Base-by-base conservation (phyloP, 2,329 filamentous ascomycete species). In the Cladophialophora bantiana region DNA sequence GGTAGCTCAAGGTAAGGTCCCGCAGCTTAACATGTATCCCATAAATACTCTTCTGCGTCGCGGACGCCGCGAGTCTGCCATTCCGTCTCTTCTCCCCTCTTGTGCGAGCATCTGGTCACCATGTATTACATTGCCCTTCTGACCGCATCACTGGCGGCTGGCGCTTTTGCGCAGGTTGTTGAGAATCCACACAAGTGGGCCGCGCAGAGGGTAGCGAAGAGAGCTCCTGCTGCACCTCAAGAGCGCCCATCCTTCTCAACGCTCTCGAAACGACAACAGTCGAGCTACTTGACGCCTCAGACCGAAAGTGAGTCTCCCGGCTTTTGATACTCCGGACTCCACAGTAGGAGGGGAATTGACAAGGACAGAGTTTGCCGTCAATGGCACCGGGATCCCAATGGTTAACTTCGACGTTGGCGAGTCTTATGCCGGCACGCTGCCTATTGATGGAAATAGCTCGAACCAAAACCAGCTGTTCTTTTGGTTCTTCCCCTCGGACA, bases 391-490 rank as follows among this genome's bases (percentile, higher is more conserved):
- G 0, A 85, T 93, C 56, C 90, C 90, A 0, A 88, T 91, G 18
- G 87, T 93, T 0, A 75, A 84, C 32, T 93, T 91, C 68, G 89
- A 93, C 68, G 79, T 91, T 61, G 84, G 84, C 26, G 81, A 83
- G 72, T 79, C 80, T 58, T 83, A 82, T 68, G 80, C 81, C 1
- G 81, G 81, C 9, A 78, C 85, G 3, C 74, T 89, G 6, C 85
- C 86, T 4, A 87, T 89, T 70, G 69, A 70, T 26, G 64, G 68
- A 75, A 64, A 77, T 73, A 70, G 65, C 78, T 6, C 82, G 31
- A 79, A 79, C 0, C 77, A 78, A 34, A 74, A 73, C 58, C 54
- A 76, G 64, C 67, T 74, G 59, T 61, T 71, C 67, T 60, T 86
- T 74, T 85, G 83, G 83, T 86, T 84, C 75, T 85, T 84, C 68